Conservation (phyloP, 2,329 filamentous ascomycete genomes). For the Talaromyces atroroseus region DNA sequence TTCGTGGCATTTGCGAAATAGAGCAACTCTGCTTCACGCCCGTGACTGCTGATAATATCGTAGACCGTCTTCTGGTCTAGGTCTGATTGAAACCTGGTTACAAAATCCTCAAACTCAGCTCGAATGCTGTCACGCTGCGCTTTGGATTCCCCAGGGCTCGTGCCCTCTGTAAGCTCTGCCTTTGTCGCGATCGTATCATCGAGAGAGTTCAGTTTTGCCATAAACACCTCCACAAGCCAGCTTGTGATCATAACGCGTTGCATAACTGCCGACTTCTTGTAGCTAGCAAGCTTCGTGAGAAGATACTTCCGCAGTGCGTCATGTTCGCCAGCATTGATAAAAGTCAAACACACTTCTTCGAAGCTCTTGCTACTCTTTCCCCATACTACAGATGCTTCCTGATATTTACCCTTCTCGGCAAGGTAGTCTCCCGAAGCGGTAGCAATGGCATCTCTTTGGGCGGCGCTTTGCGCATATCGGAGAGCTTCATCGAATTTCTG, state of each 20-base stretch:
- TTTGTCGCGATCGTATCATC: conserved; percentile 92
- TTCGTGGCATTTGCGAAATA: conserved; percentile 84
- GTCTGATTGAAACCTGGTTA: conserved; percentile 76
- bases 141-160: conserved; percentile 61
- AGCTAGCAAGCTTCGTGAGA: conserved; percentile 70
- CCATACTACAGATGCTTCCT: conserved; percentile 83
- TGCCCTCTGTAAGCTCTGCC: conserved; percentile 68
- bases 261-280: conserved; percentile 82
- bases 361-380: conserved; percentile 96
- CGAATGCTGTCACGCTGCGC: conserved; percentile 66
- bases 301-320: conserved; percentile 90
- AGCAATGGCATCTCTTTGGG: conserved; percentile 85
- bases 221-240: conserved; percentile 94
- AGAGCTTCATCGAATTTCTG: conserved; percentile 86
- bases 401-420: conserved; percentile 71
- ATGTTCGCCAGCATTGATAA: conserved; percentile 84
- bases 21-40: conserved; percentile 84
- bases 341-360: conserved; percentile 84
- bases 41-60: conserved; percentile 92
- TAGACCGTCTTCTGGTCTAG: conserved; percentile 89
- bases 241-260: conserved; percentile 91
- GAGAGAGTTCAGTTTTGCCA: conserved; percentile 91
- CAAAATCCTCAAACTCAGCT: conserved; percentile 82
- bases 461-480: conserved; percentile 70
- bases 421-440: conserved; percentile 88